phyloP scores from a whole-genome alignment of 495 filamentous ascomycete genomes.

The Jackrogersella multiformis region DNA sequence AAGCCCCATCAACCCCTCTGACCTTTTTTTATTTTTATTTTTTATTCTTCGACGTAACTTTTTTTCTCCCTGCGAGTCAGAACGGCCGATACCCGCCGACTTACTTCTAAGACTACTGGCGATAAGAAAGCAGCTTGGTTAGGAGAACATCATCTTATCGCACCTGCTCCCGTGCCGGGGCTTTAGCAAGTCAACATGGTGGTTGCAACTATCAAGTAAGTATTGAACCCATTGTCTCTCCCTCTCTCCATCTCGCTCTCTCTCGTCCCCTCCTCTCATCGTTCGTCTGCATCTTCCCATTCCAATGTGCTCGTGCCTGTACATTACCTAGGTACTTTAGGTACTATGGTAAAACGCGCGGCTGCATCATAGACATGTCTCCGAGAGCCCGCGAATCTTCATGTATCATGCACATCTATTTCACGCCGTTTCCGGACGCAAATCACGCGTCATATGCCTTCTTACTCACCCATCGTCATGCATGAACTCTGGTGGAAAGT shows the following conservation, averaged over 20 bases:
- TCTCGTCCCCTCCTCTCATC: constrained; percentile 3
- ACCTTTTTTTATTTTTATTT: constrained; percentile 30
- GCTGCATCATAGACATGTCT: constrained; percentile 29
- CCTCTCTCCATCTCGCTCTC: neutral
- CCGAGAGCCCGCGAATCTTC: constrained; percentile 15
- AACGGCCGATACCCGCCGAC: constrained; percentile 42
- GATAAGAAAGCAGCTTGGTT: constrained; percentile 39
- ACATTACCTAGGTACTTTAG: no score
- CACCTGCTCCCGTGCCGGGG: constrained; percentile 42
- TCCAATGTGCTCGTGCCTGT: neutral
- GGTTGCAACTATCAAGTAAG: constrained; percentile 86
- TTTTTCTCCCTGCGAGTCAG: constrained; percentile 31
- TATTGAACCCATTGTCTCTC: constrained; percentile 30
- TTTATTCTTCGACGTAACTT: neutral
- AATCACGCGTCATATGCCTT: constrained; percentile 27
- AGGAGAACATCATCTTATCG: constrained; percentile 32
- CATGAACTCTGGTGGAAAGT: neutral
- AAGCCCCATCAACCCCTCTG: constrained; percentile 29
- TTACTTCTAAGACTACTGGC: constrained; percentile 36
- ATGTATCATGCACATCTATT: constrained; percentile 30
- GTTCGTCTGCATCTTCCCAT: constrained; percentile 10
- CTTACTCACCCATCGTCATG: constrained; percentile 1
- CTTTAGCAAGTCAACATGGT: constrained; percentile 68
- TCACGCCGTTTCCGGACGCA: constrained; percentile 1
- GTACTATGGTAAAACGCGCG: constrained; percentile 14